These are phyloP conservation scores for Magnolia kwangsiensis DNA, from an alignment of 164 flowering plant species.

Conservation along the genomic window DNA sequence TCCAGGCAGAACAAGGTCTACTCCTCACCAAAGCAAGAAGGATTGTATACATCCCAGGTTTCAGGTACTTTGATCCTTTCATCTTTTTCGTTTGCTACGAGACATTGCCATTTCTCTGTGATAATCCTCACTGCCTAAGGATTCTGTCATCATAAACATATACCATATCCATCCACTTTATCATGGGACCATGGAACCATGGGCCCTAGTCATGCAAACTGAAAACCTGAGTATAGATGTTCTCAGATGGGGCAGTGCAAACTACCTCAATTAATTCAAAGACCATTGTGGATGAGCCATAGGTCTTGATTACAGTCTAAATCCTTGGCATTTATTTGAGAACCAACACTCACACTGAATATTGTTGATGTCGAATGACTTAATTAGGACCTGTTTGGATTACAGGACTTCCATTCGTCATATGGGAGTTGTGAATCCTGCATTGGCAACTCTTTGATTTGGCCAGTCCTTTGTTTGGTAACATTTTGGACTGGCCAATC, in stretches of 20 bases:
- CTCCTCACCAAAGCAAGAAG: conserved; percentile 29
- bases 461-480: neutral
- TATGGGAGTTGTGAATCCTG: neutral
- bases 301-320: neutral
- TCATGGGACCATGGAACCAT: neutral
- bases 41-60: conserved; percentile 40
- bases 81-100: neutral
- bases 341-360: too few relatives aligned
- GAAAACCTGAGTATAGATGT: too few relatives aligned
- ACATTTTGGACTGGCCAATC: neutral
- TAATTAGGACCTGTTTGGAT: neutral
- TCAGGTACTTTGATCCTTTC: conserved; percentile 28
- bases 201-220: too few relatives aligned
- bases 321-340: neutral
- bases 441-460: neutral
- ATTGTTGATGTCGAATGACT: too few relatives aligned
- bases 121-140: neutral
- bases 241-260: too few relatives aligned
- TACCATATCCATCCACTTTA: neutral
- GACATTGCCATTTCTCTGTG: neutral
- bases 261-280: too few relatives aligned
- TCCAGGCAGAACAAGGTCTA: conserved; percentile 32
- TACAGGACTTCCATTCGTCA: neutral
- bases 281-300: too few relatives aligned
- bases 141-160: neutral